These are phyloP conservation scores for Tylopilus orsonianus DNA, from an alignment of 1,284 basidiomycete genomes.

Conservation along the genomic window DNA sequence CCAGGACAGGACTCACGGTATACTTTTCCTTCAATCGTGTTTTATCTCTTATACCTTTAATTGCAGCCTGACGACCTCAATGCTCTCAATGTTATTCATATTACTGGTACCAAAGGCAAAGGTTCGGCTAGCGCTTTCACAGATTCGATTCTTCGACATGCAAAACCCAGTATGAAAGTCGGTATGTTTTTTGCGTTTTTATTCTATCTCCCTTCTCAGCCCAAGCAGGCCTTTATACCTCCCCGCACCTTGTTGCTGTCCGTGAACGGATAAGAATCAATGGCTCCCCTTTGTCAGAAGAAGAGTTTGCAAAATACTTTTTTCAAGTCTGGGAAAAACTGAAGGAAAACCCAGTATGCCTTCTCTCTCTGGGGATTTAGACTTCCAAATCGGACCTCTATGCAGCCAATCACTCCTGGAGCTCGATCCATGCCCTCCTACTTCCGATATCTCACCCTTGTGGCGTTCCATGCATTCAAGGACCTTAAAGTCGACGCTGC, in stretches of 20 bases:
- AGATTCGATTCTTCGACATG: conserved; percentile 69
- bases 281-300: conserved; percentile 86
- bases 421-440: conserved; percentile 85
- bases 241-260: conserved; percentile 95
- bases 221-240: conserved; percentile 84
- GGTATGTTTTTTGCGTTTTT: conserved; percentile 42
- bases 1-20: conserved; percentile 85
- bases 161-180: conserved; percentile 68
- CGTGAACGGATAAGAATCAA: conserved; percentile 96
- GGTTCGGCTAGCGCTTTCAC: conserved; percentile 96
- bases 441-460: conserved; percentile 90
- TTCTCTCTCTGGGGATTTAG: background rate
- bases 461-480: conserved; percentile 92
- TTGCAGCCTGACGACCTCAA: conserved; percentile 69
- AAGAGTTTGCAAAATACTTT: conserved; percentile 88
- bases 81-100: conserved; percentile 89
- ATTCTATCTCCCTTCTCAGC: conserved; percentile 5
- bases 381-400: background rate
- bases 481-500: conserved; percentile 82
- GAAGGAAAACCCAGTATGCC: conserved; percentile 51
- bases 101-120: conserved; percentile 99
- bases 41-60: conserved; percentile 7
- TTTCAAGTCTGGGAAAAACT: conserved; percentile 96
- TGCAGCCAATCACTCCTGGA: conserved; percentile 49
- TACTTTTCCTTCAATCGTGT: conserved; percentile 2